Base-by-base conservation (phyloP, 2,329 filamentous ascomycete species). In the Penicillium sp. region DNA sequence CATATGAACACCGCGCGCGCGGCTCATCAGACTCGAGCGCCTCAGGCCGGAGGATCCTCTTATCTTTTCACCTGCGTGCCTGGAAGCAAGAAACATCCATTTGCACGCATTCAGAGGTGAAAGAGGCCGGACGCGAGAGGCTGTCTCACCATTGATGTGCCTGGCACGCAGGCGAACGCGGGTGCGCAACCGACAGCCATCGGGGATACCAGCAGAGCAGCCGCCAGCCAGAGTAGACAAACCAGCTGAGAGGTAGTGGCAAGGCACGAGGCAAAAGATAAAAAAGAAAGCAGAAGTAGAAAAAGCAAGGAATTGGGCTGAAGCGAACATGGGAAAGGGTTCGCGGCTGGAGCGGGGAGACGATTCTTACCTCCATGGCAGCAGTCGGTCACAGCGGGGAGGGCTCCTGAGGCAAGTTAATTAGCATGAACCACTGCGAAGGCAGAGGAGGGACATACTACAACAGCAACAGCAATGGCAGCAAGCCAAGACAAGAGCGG, bases 121-220 rank as follows among this genome's bases (percentile, higher is more conserved):
- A 43, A 46, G 46, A 36, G 46, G 13, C 47, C 45, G 50, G 54
- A 43, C 55, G 45, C 41, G 52, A 49, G 53, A 37, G 44, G 49
- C 43, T 54, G 56, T 59, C 55, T 60, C 48, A 61, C 59, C 55
- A 45, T 36, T 49, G 53, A 56, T 52, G 51, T 52, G 39, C 26
- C 43, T 43, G 24, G 26, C 41, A 46, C 34, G 49, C 36, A 41
- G 49, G 36, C 30, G 43, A 27, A 49, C 42, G 43, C 36, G 29
- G n/a, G 51, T 34, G 34, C 36, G 32, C 46, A 54, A 42, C 40
- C 42, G 46, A 34, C 20, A 44, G 42, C 44, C 45, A 39, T 44
- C 10, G 32, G 18, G n/a, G 37, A 32, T 30, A 12, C 37, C 41
- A 43, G 41, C 34, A 39, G 18, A 24, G 32, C 30, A 23, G 7